A percentile compares a stretch with the other conserved stretches of the same genome.
phyloP scores from a whole-genome alignment of 441 rosid genomes.

The Arabidopsis lyrata region DNA sequence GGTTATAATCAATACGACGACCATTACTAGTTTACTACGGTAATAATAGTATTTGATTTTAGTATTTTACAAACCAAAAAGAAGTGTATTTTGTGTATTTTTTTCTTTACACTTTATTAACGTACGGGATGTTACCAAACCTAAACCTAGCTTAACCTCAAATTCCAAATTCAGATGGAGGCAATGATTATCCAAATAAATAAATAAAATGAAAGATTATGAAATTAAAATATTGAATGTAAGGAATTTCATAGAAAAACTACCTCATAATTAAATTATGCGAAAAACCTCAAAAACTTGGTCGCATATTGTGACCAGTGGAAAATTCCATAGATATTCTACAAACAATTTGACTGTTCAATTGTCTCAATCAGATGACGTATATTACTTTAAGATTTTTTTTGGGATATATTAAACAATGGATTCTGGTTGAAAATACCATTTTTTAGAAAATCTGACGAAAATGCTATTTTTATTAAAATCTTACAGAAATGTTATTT shows the following conservation, averaged over 20 bases:
- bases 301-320: constrained; percentile 11
- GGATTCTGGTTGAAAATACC: too few relatives aligned
- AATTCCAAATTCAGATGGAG: background rate
- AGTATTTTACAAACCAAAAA: too few relatives aligned
- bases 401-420: background rate
- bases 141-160: background rate
- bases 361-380: constrained; percentile 3
- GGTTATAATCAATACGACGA: background rate
- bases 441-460: too few relatives aligned
- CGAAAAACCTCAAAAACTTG: constrained; percentile 17
- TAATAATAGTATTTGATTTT: too few relatives aligned
- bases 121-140: background rate
- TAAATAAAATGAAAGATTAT: background rate
- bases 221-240: background rate
- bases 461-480: too few relatives aligned
- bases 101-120: background rate
- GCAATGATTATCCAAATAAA: background rate
- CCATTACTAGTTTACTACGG: too few relatives aligned
- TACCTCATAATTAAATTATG: background rate
- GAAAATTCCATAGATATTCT: constrained; percentile 12
- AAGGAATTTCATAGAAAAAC: background rate
- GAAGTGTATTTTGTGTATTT: too few relatives aligned
- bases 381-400: background rate
- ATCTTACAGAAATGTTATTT: too few relatives aligned
- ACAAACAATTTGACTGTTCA: constrained; percentile 19